Conservation (phyloP, 1,284 basidiomycete species). For the Ceratobasidium sp. region DNA sequence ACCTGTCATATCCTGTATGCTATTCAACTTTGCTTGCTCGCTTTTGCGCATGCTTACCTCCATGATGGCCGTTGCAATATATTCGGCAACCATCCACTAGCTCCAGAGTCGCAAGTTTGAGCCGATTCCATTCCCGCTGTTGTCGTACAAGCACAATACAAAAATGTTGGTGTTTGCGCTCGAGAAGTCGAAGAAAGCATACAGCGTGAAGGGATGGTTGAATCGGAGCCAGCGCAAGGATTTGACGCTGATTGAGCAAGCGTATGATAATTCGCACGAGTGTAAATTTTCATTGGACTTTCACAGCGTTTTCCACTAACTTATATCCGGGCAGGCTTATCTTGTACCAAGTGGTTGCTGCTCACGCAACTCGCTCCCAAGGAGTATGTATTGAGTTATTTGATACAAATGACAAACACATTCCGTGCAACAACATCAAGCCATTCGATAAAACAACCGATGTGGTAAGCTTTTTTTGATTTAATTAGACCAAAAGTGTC, state of each 20-base stretch:
- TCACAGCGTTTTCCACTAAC: too few relatives aligned
- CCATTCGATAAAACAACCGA: slow-evolving; percentile 99
- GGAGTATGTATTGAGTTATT: slow-evolving; percentile 91
- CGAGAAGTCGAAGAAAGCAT: slow-evolving; percentile 97
- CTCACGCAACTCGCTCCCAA: slow-evolving; percentile 97
- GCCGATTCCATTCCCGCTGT: slow-evolving; percentile 98
- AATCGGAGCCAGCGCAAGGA: slow-evolving; percentile 98
- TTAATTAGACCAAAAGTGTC: slow-evolving; percentile 44
- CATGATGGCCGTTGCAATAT: slow-evolving; percentile 96
- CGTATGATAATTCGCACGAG: slow-evolving; percentile 94
- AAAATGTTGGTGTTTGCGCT: slow-evolving; percentile 91
- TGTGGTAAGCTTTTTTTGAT: slow-evolving; percentile 62
- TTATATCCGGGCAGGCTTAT: slow-evolving; percentile 78
- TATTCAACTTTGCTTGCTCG: too few relatives aligned
- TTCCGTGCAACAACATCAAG: slow-evolving; percentile 97
- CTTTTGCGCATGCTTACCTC: too few relatives aligned
- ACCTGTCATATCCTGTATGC: too few relatives aligned
- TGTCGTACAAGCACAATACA: slow-evolving; percentile 98
- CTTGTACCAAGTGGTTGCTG: slow-evolving; percentile 93
- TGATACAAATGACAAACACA: slow-evolving; percentile 96
- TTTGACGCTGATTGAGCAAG: slow-evolving; percentile 93
- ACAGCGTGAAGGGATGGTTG: slow-evolving; percentile 95
- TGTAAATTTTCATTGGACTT: slow-evolving; percentile 56
- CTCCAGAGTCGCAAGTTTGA: slow-evolving; percentile 93
- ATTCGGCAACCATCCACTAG: slow-evolving; percentile 97